phyloP scores from a whole-genome alignment of 768 basidiomycete species.

The Russula virescens region DNA sequence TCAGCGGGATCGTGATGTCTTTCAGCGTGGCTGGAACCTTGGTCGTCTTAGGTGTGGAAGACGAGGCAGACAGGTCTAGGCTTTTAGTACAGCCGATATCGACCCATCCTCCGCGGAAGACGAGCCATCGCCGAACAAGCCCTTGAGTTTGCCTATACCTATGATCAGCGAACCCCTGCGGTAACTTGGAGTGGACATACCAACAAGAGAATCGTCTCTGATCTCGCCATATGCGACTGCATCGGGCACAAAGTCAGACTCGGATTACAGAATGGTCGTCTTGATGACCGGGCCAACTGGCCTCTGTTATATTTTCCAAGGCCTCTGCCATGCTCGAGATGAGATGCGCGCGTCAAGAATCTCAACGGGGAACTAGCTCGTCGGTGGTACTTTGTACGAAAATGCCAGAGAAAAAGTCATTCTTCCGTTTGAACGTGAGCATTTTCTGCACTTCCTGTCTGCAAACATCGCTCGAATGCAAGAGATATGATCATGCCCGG shows the following conservation, averaged over 20 bases:
- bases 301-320: constrained; percentile 75
- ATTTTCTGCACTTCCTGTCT: constrained; percentile 79
- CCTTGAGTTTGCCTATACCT: constrained; percentile 72
- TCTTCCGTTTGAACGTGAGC: constrained; percentile 76
- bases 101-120: constrained; percentile 29
- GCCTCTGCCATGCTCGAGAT: constrained; percentile 68
- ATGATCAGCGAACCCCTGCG: constrained; percentile 6
- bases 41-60: constrained; percentile 26
- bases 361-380: constrained; percentile 66
- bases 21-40: constrained; percentile 30
- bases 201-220: constrained; percentile 72
- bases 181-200: constrained; percentile 34
- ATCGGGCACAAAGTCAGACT: constrained; percentile 80
- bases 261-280: constrained; percentile 74
- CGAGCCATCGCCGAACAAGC: constrained; percentile 69
- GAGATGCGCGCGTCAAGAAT: constrained; percentile 73
- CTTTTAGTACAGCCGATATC: constrained; percentile 37
- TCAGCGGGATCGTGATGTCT: constrained; percentile 63
- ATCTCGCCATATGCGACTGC: constrained; percentile 76
- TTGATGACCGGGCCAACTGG: constrained; percentile 84
- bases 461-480: constrained; percentile 75
- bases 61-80: constrained; percentile 34
- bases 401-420: constrained; percentile 77
- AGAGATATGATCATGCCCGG: constrained; percentile 68
- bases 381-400: constrained; percentile 60